Evolutionary conservation across 441 rosid genomes (phyloP).

Genomic region (Daphne laureola): DNA sequence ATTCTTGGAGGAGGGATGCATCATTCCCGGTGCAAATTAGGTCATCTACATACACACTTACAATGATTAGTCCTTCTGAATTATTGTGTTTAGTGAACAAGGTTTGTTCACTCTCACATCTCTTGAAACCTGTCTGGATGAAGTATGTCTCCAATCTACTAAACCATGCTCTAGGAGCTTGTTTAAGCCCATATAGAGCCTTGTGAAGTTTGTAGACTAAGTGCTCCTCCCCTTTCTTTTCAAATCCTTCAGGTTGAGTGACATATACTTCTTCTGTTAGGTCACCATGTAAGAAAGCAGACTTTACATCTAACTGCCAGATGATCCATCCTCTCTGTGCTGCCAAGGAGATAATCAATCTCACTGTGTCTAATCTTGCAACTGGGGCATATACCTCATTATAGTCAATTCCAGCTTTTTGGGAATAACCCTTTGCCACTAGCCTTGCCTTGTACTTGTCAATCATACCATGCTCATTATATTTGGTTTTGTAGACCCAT

Average conservation of each 20-base stretch:
- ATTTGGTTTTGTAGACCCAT: slow-evolving; percentile 1
- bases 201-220: too few relatives aligned
- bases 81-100: background rate
- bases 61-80: background rate
- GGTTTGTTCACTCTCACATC: background rate
- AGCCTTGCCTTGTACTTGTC: too few relatives aligned
- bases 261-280: background rate
- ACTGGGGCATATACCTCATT: background rate
- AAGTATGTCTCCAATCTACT: background rate
- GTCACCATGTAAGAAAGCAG: too few relatives aligned
- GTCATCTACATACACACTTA: too few relatives aligned
- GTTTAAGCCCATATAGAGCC: too few relatives aligned
- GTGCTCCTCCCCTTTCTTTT: background rate
- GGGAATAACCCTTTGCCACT: too few relatives aligned
- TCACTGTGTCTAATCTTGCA: background rate
- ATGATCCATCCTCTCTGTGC: too few relatives aligned
- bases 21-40: too few relatives aligned
- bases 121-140: background rate
- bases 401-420: background rate
- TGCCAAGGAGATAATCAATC: background rate
- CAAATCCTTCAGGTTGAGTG: background rate
- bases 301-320: too few relatives aligned
- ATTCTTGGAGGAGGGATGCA: too few relatives aligned
- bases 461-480: background rate
- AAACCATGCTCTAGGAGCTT: too few relatives aligned